Conservation (phyloP, 345 rosid species). For the Arabis alpina region DNA sequence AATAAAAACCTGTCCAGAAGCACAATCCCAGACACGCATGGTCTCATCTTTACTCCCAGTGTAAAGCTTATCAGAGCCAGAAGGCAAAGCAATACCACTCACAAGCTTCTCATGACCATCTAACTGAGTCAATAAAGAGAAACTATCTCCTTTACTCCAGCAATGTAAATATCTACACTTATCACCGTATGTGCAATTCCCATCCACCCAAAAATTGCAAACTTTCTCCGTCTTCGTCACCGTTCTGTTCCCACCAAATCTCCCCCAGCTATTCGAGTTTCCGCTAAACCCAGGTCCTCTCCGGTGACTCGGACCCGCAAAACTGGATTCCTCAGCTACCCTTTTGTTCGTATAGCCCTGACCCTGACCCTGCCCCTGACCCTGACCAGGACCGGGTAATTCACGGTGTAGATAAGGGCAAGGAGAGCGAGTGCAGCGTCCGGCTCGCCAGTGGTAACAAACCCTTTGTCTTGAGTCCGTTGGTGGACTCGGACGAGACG, state of each 20-base stretch:
- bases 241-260: slow-evolving; percentile 57
- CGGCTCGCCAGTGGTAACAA: slow-evolving; percentile 88
- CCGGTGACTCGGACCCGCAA: slow-evolving; percentile 59
- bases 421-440: slow-evolving; percentile 69
- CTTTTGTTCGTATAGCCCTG: slow-evolving; percentile 64
- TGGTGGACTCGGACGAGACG: slow-evolving; percentile 42
- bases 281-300: slow-evolving; percentile 59
- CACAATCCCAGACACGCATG: slow-evolving; percentile 89
- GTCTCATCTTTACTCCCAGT: slow-evolving; percentile 90
- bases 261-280: slow-evolving; percentile 55
- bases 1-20: slow-evolving; percentile 84
- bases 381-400: slow-evolving; percentile 55
- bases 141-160: slow-evolving; percentile 89
- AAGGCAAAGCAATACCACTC: slow-evolving; percentile 82
- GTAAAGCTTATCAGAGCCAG: slow-evolving; percentile 87
- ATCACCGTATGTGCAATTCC: slow-evolving; percentile 76
- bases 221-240: slow-evolving; percentile 70
- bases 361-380: not conserved
- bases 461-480: slow-evolving; percentile 59
- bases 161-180: slow-evolving; percentile 82
- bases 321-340: slow-evolving; percentile 64
- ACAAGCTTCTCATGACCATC: slow-evolving; percentile 92
- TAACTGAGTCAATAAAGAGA: slow-evolving; percentile 71
- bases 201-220: slow-evolving; percentile 88
- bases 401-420: slow-evolving; percentile 82